A percentile compares a stretch with the other conserved stretches of the same genome.
Conservation (phyloP, 495 filamentous ascomycete species). For the Penicillium simplicissimum region DNA sequence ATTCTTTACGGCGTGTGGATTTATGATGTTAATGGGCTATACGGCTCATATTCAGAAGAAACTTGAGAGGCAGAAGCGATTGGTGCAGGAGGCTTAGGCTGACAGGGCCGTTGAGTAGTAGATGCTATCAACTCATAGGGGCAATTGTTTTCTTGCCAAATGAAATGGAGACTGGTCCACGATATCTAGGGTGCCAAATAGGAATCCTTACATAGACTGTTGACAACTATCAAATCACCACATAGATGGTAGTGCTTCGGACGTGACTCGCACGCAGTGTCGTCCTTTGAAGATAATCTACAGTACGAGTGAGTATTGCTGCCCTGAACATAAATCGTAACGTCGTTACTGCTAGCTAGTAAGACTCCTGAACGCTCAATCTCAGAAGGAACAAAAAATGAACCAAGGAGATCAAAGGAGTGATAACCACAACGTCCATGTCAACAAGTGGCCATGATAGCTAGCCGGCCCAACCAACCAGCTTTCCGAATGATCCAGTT, state of each 20-base stretch:
- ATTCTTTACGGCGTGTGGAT: background rate
- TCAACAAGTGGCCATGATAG: background rate
- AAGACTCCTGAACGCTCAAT: background rate
- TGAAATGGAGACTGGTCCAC: no score
- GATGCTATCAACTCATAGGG: no score
- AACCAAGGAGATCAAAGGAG: background rate
- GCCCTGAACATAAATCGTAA: background rate
- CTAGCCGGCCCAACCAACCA: background rate
- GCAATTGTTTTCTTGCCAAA: no score
- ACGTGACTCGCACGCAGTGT: no score
- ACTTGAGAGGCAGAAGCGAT: background rate
- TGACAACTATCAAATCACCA: no score
- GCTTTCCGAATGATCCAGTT: no score
- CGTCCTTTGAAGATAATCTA: background rate
- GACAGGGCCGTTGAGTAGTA: no score
- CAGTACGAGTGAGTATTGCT: background rate
- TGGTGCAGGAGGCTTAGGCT: background rate
- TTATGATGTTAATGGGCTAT: background rate
- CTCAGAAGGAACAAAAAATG: no score
- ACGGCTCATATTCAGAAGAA: background rate
- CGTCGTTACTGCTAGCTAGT: background rate
- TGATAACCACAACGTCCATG: background rate
- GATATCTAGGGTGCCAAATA: no score
- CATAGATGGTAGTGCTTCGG: background rate
- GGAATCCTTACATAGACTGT: no score